Conservation (phyloP, 2,329 filamentous ascomycete genomes). For the Sporothrix dimorphospora region DNA sequence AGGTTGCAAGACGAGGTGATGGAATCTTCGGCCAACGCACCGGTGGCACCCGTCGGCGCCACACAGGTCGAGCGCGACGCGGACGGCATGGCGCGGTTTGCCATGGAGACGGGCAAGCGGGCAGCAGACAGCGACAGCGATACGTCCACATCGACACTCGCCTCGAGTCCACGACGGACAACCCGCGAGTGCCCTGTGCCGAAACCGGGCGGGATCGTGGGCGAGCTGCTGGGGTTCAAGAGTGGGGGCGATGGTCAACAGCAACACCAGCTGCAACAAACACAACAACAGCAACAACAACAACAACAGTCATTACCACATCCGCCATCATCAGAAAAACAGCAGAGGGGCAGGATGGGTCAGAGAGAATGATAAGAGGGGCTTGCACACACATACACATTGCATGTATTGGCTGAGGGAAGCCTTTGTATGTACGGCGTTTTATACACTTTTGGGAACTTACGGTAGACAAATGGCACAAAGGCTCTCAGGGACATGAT, state of each 20-base stretch:
- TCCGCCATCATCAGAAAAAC: slow-evolving; percentile 11
- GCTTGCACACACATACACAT: neutral
- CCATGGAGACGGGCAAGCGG: slow-evolving; percentile 37
- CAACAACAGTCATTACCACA: slow-evolving; percentile 9
- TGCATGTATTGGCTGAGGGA: slow-evolving; percentile 4
- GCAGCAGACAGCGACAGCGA: neutral
- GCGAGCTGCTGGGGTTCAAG: slow-evolving; percentile 64
- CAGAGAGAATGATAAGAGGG: neutral
- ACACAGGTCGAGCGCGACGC: slow-evolving; percentile 46
- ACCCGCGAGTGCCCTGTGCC: slow-evolving; percentile 84
- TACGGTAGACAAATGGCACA: neutral
- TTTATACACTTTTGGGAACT: neutral
- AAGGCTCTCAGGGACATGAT: neutral
- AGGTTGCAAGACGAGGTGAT: slow-evolving; percentile 10
- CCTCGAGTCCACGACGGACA: slow-evolving; percentile 45
- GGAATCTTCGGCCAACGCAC: neutral
- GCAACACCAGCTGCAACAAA: neutral
- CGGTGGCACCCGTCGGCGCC: slow-evolving; percentile 31
- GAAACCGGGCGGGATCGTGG: slow-evolving; percentile 72
- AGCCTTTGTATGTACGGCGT: slow-evolving; percentile 17
- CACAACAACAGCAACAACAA: neutral
- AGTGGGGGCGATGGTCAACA: neutral
- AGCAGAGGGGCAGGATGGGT: neutral
- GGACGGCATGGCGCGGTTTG: slow-evolving; percentile 55
- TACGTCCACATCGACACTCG: neutral